Conservation (phyloP, 306 rosid species). For the Rosa multiflora region DNA sequence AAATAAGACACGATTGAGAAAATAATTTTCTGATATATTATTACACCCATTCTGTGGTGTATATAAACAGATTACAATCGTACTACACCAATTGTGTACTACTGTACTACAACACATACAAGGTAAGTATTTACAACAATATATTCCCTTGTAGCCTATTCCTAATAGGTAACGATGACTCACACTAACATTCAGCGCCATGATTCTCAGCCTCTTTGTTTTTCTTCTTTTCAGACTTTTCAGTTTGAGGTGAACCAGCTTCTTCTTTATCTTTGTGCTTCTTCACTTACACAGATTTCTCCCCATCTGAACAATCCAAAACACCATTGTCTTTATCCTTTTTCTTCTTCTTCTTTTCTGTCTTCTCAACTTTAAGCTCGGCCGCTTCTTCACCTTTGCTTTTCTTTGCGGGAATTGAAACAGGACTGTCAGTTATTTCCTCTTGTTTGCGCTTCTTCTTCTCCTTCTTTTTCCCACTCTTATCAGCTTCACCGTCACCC, state of each 20-base stretch:
- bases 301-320: conserved; percentile 33
- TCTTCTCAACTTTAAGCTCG: conserved; percentile 40
- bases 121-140: no score
- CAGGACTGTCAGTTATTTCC: conserved; percentile 37
- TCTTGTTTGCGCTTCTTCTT: conserved; percentile 46
- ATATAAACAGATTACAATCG: no score
- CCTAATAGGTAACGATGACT: no score
- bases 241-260: conserved; percentile 41
- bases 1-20: no score
- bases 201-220: conserved; percentile 18
- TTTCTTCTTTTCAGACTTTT: conserved; percentile 71
- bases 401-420: conserved; percentile 15
- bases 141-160: no score
- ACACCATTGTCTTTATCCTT: conserved; percentile 31
- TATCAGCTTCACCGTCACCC: no score
- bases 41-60: no score
- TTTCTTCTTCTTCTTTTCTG: conserved; percentile 49
- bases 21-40: no score
- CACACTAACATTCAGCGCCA: no score
- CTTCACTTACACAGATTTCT: conserved; percentile 33
- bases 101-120: no score
- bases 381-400: conserved; percentile 33
- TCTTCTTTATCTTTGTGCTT: conserved; percentile 36
- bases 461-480: conserved; percentile 19
- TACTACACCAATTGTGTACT: no score